Evolutionary conservation across 345 rosid genomes (phyloP).

Genomic region (Theobroma cacao): DNA sequence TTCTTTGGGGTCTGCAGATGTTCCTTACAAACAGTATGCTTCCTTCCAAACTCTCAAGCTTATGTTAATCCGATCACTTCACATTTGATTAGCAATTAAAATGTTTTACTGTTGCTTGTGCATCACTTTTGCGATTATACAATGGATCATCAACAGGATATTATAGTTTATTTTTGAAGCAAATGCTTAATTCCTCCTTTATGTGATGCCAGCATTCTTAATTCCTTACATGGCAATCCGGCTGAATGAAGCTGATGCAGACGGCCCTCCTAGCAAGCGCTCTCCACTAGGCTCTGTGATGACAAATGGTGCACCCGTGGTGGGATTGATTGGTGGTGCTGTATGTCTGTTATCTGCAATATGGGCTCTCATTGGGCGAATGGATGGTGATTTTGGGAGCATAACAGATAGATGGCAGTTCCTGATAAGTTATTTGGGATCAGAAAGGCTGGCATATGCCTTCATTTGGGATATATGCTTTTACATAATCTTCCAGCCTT

Average conservation of each 20-base stretch:
- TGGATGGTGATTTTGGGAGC: slow-evolving; percentile 62
- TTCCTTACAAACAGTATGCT: slow-evolving; percentile 87
- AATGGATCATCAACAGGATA: background rate
- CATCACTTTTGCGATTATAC: background rate
- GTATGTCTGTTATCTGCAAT: slow-evolving; percentile 60
- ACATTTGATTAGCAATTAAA: background rate
- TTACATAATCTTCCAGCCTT: slow-evolving; percentile 89
- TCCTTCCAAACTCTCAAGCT: slow-evolving; percentile 16
- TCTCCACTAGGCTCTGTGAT: slow-evolving; percentile 62
- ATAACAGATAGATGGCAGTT: slow-evolving; percentile 62
- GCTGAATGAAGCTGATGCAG: slow-evolving; percentile 48
- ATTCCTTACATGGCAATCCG: slow-evolving; percentile 96
- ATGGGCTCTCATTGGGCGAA: slow-evolving; percentile 77
- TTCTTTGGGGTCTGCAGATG: slow-evolving; percentile 89
- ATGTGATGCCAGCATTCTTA: slow-evolving; percentile 59
- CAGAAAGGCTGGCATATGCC: slow-evolving; percentile 89
- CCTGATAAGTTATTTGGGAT: slow-evolving; percentile 63
- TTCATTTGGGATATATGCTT: slow-evolving; percentile 87
- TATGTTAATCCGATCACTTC: background rate
- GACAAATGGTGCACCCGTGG: slow-evolving; percentile 70
- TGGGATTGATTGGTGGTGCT: slow-evolving; percentile 75
- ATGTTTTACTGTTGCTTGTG: background rate
- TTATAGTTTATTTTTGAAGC: background rate
- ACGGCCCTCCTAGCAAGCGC: slow-evolving; percentile 31
- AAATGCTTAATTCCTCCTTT: background rate